Percentiles rank a stretch among this genome's conserved stretches.
phyloP scores from a whole-genome alignment of 495 filamentous ascomycete species.

The Neurospora sublineolata region DNA sequence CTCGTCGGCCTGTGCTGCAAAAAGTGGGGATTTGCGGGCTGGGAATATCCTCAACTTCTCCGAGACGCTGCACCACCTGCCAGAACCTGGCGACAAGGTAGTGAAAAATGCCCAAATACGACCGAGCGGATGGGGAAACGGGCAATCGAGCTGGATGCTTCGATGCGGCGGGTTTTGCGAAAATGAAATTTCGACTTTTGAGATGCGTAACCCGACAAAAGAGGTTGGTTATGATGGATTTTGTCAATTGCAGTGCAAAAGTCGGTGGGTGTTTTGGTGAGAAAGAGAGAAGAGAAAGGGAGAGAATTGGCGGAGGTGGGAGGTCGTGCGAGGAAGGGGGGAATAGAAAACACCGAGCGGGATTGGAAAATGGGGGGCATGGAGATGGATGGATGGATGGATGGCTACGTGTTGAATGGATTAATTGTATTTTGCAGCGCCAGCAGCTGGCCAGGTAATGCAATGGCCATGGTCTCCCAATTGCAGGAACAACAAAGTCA shows the following conservation, averaged over 20 bases:
- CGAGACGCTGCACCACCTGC: slow-evolving; percentile 7
- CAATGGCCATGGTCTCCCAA: not conserved
- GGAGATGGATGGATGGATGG: slow-evolving; percentile 30
- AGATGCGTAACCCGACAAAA: slow-evolving; percentile 21
- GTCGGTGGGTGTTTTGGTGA: slow-evolving; percentile 39
- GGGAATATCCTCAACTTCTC: slow-evolving; percentile 34
- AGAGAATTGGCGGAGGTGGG: not conserved
- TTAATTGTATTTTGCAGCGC: slow-evolving; percentile 26
- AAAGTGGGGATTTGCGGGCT: slow-evolving; percentile 16
- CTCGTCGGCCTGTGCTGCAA: slow-evolving; percentile 8
- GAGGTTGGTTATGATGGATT: slow-evolving; percentile 37
- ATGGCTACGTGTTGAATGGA: slow-evolving; percentile 31
- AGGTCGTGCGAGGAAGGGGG: slow-evolving; percentile 11
- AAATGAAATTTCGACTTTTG: slow-evolving; percentile 12
- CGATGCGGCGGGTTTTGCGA: slow-evolving; percentile 21
- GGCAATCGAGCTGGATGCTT: slow-evolving; percentile 11
- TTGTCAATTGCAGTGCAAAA: slow-evolving; percentile 23
- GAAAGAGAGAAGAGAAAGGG: slow-evolving; percentile 15
- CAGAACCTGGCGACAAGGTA: slow-evolving; percentile 4
- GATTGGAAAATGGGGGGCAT: slow-evolving; percentile 8
- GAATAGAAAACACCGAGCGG: slow-evolving; percentile 1
- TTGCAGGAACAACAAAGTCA: slow-evolving; percentile 5
- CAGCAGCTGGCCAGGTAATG: slow-evolving; percentile 9
- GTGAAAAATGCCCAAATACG: slow-evolving; percentile 12
- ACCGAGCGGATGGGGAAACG: slow-evolving; percentile 5